These are phyloP conservation scores for Panaeolus papilionaceus DNA, from an alignment of 768 basidiomycete genomes.

Conservation along the genomic window DNA sequence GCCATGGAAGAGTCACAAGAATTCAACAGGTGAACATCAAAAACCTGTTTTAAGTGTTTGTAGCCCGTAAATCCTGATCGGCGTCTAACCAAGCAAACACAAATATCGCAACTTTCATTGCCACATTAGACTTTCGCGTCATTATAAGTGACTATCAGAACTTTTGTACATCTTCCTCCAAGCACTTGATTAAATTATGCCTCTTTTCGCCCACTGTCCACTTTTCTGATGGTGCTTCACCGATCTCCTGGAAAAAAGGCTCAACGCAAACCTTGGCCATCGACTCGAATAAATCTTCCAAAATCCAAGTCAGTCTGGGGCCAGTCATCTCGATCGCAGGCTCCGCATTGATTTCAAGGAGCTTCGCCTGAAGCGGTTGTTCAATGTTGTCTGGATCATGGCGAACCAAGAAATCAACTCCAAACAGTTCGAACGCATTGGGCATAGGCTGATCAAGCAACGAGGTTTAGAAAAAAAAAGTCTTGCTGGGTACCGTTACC, in stretches of 20 bases:
- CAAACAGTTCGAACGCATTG: conserved; percentile 95
- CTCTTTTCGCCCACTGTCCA: conserved; percentile 62
- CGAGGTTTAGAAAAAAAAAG: not conserved
- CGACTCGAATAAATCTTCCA: conserved; percentile 79
- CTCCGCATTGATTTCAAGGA: conserved; percentile 94
- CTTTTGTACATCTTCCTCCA: conserved; percentile 59
- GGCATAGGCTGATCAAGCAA: conserved; percentile 66
- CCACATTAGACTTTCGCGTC: not conserved
- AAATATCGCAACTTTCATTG: not conserved
- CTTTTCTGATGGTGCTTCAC: conserved; percentile 18
- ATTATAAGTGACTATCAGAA: not conserved
- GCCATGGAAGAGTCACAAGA: not conserved
- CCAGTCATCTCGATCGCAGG: conserved; percentile 97
- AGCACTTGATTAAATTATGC: conserved; percentile 68
- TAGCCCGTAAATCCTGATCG: not conserved
- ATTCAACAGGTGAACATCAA: not conserved
- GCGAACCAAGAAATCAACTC: conserved; percentile 88
- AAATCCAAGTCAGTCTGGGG: conserved; percentile 76
- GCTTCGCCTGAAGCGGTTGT: conserved; percentile 60
- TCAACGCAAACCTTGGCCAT: conserved; percentile 72
- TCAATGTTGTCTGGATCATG: conserved; percentile 36
- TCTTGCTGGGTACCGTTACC: conserved; percentile 4
- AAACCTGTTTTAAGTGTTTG: not conserved
- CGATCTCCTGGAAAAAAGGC: conserved; percentile 59
- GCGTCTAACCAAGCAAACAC: conserved; percentile 10